Conservation (phyloP, 208 protist species). For the Trypanosoma scelopori region DNA sequence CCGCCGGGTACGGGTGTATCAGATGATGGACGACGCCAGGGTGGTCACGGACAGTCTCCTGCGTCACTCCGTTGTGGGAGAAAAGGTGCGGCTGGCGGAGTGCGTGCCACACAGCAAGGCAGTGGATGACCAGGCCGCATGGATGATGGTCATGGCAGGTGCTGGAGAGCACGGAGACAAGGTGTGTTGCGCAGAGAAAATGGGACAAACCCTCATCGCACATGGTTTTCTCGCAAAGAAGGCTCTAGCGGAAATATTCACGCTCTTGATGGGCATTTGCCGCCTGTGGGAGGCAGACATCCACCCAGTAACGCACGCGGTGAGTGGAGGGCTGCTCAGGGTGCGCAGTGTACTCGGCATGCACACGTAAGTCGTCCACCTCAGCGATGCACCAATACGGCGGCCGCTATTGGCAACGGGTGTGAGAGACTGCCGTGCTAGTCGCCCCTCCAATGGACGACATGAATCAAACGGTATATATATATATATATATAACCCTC, state of each 20-base stretch:
- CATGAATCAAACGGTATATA: too few species aligned
- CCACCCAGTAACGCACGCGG: not conserved
- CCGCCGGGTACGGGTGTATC: constrained; percentile 45
- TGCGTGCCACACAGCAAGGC: constrained; percentile 32
- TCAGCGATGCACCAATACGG: too few species aligned
- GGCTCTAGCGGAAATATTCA: constrained; percentile 40
- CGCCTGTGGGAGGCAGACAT: constrained; percentile 37
- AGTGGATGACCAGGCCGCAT: constrained; percentile 16
- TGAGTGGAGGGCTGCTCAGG: not conserved
- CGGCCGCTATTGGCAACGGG: too few species aligned
- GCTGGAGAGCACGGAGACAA: not conserved
- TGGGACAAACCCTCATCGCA: constrained; percentile 44
- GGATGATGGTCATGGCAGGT: constrained; percentile 46
- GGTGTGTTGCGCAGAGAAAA: constrained; percentile 39
- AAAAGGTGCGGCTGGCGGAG: constrained; percentile 41
- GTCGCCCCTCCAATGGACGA: too few species aligned
- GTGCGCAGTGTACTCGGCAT: not conserved
- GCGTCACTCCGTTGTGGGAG: constrained; percentile 42
- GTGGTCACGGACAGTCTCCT: constrained; percentile 40
- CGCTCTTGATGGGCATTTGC: constrained; percentile 47
- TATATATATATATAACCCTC: too few species aligned
- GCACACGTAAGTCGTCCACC: not conserved
- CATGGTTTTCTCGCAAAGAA: constrained; percentile 38
- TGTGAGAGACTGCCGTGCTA: too few species aligned
- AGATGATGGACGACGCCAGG: constrained; percentile 36